Base-by-base conservation (phyloP, 495 filamentous ascomycete genomes). In the Hypoxylon fragiforme region DNA sequence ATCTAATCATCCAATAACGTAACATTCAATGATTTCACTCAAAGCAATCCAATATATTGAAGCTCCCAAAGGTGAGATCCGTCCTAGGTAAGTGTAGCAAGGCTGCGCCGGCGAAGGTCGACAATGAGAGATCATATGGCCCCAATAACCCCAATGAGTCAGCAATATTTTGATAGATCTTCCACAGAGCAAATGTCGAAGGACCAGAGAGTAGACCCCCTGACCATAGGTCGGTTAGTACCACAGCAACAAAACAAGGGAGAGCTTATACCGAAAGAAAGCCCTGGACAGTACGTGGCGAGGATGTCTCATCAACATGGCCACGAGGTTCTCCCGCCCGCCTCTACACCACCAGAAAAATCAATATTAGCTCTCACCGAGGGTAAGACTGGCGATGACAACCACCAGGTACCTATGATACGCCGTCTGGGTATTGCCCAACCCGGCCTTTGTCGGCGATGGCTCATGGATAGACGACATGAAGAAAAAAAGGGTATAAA, bases 301-400 rank as follows among this genome's bases (percentile, higher is more conserved):
- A 46, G 14, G 6, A 7, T 3, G 28, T 38, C 36, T 32, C 40
- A 36, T 24, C 22, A 51, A 9, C 43, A 30, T 38, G 20, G 14
- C 37, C 46, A 61, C 42, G 36, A 44, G 57, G 43, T 61, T 24
- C 22, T 3, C 46, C 55, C 57, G 55, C 19, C n/a, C 36, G 42
- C 12, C 14, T 47, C 34, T 37, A 24, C 8, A 41, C 26, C 45
- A 18, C 24, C n/a, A n/a, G 13, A 5, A 43, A 22, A 26, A 36
- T 51, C 36, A 21, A 28, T 12, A 44, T 43, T 50, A 55, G 46
- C 28, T 39, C 45, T 44, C 42, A 47, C 19, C 20, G 26, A 46
- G 12, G 28, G 9, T 2, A 2, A 9, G 12, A 38, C 26, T 21
- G 20, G 12, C 8, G 36, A 39, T 34, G 8, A n/a, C 42, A n/a